phyloP scores from a whole-genome alignment of 2,329 filamentous ascomycete species.

The Aspergillus persii region DNA sequence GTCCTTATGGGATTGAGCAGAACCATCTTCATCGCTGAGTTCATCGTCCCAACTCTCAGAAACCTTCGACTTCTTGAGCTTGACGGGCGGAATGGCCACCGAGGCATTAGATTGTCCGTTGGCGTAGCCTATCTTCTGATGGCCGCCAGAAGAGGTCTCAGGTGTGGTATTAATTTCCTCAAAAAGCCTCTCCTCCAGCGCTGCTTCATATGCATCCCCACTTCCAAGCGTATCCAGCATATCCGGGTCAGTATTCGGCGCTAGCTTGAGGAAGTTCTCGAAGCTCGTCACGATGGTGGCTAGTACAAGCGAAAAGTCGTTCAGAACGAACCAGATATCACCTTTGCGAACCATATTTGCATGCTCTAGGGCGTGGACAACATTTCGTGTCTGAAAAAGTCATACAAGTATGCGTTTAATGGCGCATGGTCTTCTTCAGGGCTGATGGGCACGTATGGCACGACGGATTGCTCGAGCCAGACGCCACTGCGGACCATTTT shows the following conservation, averaged over 20 bases:
- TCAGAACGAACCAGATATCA: slow-evolving; percentile 71
- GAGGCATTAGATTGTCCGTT: neutral
- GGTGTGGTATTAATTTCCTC: neutral
- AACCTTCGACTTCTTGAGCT: slow-evolving; percentile 10
- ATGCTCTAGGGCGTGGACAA: slow-evolving; percentile 43
- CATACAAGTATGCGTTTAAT: neutral
- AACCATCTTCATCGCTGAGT: slow-evolving; percentile 6
- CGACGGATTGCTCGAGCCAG: slow-evolving; percentile 71
- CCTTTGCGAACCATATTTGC: slow-evolving; percentile 66
- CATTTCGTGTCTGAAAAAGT: neutral
- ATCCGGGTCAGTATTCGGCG: neutral
- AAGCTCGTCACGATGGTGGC: slow-evolving; percentile 31
- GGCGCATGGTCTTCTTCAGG: slow-evolving; percentile 39
- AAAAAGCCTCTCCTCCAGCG: neutral
- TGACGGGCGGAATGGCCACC: neutral
- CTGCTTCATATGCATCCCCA: neutral
- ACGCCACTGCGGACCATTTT: slow-evolving; percentile 63
- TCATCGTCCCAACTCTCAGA: slow-evolving; percentile 27
- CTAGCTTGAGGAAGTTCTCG: neutral
- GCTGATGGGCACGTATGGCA: slow-evolving; percentile 65
- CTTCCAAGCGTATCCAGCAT: neutral
- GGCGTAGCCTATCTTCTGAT: neutral
- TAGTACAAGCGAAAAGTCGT: slow-evolving; percentile 59
- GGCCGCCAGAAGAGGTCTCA: neutral
- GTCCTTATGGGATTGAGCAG: slow-evolving; percentile 1